These are phyloP conservation scores for Phytopythium boreale DNA, from an alignment of 352 stramenopile genomes.

Conservation along the genomic window DNA sequence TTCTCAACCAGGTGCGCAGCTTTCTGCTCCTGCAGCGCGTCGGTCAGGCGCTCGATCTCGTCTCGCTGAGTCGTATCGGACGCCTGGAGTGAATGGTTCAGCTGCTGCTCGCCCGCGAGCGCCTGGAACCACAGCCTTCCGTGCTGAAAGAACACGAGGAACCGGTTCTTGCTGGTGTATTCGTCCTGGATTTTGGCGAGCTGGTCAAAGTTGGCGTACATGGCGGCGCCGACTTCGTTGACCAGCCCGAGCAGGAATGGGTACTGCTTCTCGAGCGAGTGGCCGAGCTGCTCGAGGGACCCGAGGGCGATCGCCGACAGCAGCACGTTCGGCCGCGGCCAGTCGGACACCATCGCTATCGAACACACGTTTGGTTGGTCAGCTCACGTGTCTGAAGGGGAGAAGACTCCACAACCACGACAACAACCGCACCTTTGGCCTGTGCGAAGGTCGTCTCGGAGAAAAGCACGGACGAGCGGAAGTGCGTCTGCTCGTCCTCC, in stretches of 20 bases:
- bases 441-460: slow-evolving; percentile 60
- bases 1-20: slow-evolving; percentile 18
- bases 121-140: slow-evolving; percentile 48
- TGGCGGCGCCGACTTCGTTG: slow-evolving; percentile 25
- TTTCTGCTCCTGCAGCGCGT: slow-evolving; percentile 42
- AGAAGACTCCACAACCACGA: background rate
- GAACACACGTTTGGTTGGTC: background rate
- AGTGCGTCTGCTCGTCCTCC: slow-evolving; percentile 39
- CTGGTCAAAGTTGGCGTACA: slow-evolving; percentile 43
- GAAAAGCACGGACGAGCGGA: slow-evolving; percentile 59
- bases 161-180: slow-evolving; percentile 16
- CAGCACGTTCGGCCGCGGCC: slow-evolving; percentile 53
- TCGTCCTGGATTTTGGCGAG: slow-evolving; percentile 12
- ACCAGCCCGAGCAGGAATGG: slow-evolving; percentile 45
- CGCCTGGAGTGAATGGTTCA: slow-evolving; percentile 15
- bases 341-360: slow-evolving; percentile 33
- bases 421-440: slow-evolving; percentile 41
- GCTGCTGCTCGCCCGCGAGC: slow-evolving; percentile 22
- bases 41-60: slow-evolving; percentile 33
- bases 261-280: slow-evolving; percentile 40
- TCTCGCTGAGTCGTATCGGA: slow-evolving; percentile 6
- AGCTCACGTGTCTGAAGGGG: background rate
- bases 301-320: slow-evolving; percentile 46
- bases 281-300: slow-evolving; percentile 43
- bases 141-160: slow-evolving; percentile 46